phyloP scores from a whole-genome alignment of 2,329 filamentous ascomycete genomes.

The Tolypocladium guangdongense region DNA sequence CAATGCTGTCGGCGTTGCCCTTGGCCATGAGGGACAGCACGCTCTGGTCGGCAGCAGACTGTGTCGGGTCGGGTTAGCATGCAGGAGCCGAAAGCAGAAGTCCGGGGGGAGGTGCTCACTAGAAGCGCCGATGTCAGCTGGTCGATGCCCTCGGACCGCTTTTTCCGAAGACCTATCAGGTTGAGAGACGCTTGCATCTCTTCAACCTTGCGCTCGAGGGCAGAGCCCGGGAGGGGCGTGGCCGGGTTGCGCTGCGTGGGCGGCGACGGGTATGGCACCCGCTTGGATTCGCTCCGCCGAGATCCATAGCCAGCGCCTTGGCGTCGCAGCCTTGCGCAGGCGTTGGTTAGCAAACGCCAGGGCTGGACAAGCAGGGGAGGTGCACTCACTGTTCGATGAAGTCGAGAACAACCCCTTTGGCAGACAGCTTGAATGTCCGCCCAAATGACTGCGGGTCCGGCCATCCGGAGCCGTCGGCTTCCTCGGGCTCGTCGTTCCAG shows the following conservation, averaged over 20 bases:
- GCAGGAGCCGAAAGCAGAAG: not conserved
- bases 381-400: slow-evolving; percentile 55
- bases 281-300: slow-evolving; percentile 17
- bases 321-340: slow-evolving; percentile 20
- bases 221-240: slow-evolving; percentile 19
- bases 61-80: slow-evolving; percentile 7
- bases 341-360: slow-evolving; percentile 1
- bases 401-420: slow-evolving; percentile 55
- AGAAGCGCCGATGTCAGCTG: slow-evolving; percentile 50
- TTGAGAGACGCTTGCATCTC: slow-evolving; percentile 58
- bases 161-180: slow-evolving; percentile 44
- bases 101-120: slow-evolving; percentile 33
- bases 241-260: slow-evolving; percentile 8
- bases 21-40: slow-evolving; percentile 39
- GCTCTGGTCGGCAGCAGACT: slow-evolving; percentile 33
- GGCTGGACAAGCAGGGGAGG: too few species aligned
- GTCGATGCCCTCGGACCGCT: slow-evolving; percentile 36
- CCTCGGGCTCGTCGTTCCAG: slow-evolving; percentile 44
- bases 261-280: slow-evolving; percentile 15
- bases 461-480: slow-evolving; percentile 44
- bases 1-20: slow-evolving; percentile 31
- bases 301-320: slow-evolving; percentile 26
- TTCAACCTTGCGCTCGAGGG: slow-evolving; percentile 35
- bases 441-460: slow-evolving; percentile 50
- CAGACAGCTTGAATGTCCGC: slow-evolving; percentile 52